Base-by-base conservation (phyloP, 2,329 filamentous ascomycete genomes). In the Colletotrichum agaves region DNA sequence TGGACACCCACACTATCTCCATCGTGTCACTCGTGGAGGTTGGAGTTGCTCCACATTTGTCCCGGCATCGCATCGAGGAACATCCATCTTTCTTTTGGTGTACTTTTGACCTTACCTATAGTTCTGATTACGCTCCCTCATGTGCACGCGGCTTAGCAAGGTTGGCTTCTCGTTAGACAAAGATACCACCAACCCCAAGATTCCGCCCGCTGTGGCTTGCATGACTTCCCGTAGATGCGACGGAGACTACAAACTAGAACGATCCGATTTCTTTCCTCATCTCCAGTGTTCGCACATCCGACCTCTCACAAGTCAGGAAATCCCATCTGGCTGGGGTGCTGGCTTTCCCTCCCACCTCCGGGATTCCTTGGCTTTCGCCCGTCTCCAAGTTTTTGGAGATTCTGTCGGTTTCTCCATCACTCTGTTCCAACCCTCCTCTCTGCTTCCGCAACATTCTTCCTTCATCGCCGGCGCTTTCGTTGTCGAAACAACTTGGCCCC, bases 341-440 rank as follows among this genome's bases (percentile, higher is more conserved):
- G 43, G 35, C 33, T 37, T 55, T 37, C n/a, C 27, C 47, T 43
- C 56, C 19, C 6, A 27, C 44, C 33, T 17, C 19, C 49, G 35
- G 23, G 49, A 41, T 57, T 57, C 59, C 63, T 63, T 63, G 60
- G 52, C 44, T 57, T 53, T 39, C 37, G 50, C 49, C 33, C 59
- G 44, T 44, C 19, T 52, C 37, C 50, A 46, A 17, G 21, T 50
- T 37, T 44, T 52, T 27, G 11, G n/a, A 37, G 11, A 43, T 55
- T 35, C 33, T 49, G 21, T 50, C 60, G 23, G 17, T 37, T 39
- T 63, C 44, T 50, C 41, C 50, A 23, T 52, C 31, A 13, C 43
- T 15, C 62, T 35, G 46, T 11, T 55, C 27, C 27, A 11, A 23
- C 57, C 17, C 33, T 43, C 27, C 27, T 8, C 2, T 7, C 27